phyloP scores from a whole-genome alignment of 2,329 filamentous ascomycete genomes.

The Trichoderma simmonsii region DNA sequence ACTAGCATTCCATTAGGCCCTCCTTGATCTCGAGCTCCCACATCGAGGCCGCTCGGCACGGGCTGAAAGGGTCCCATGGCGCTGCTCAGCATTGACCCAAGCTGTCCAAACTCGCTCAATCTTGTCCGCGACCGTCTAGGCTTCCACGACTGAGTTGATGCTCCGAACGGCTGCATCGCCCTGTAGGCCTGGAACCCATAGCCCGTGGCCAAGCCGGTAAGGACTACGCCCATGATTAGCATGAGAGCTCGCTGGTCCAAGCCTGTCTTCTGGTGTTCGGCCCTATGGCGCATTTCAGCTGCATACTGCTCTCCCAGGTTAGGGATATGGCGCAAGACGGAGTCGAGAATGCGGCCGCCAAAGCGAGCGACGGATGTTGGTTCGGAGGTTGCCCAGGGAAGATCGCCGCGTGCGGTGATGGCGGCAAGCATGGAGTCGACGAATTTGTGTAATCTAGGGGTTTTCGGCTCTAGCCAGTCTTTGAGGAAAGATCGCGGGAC shows the following conservation, averaged over 20 bases:
- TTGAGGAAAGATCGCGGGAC: conserved; percentile 43
- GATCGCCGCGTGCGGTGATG: conserved; percentile 22
- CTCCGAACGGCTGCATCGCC: conserved; percentile 44
- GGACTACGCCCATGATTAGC: conserved; percentile 33
- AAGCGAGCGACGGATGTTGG: conserved; percentile 26
- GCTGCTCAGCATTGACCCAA: conserved; percentile 44
- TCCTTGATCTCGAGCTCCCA: not conserved
- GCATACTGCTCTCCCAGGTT: conserved; percentile 36
- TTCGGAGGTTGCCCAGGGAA: conserved; percentile 29
- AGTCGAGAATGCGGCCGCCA: conserved; percentile 34
- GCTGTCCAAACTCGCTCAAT: conserved; percentile 45
- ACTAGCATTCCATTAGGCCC: conserved; percentile 28
- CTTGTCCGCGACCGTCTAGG: conserved; percentile 30
- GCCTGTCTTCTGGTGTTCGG: conserved; percentile 32
- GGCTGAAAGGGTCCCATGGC: conserved; percentile 30
- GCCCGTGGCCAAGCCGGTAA: conserved; percentile 38
- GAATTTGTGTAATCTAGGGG: conserved; percentile 32
- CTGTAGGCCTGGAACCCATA: conserved; percentile 42
- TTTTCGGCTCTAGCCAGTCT: conserved; percentile 39
- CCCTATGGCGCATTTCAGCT: conserved; percentile 36
- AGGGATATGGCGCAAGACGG: conserved; percentile 36
- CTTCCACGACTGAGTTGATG: conserved; percentile 43
- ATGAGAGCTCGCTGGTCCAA: conserved; percentile 34
- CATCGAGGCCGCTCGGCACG: conserved; percentile 15
- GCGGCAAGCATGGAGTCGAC: conserved; percentile 31